Percentiles rank a stretch among this genome's conserved stretches.
phyloP scores from a whole-genome alignment of 257 asterid species.

The Solanum appendiculatum region DNA sequence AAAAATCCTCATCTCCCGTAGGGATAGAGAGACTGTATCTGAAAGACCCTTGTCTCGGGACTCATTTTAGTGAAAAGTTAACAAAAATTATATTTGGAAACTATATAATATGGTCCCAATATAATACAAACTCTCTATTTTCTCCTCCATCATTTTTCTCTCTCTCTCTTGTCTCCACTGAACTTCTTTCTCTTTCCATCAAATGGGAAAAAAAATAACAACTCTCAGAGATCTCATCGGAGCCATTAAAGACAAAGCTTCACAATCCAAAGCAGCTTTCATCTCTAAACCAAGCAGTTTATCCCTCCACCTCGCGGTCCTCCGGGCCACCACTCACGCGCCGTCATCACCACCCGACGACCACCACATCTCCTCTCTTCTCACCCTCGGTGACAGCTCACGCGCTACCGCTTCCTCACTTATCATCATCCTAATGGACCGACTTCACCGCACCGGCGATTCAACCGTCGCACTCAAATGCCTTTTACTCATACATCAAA shows the following conservation, averaged over 20 bases:
- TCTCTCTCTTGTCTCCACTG: neutral
- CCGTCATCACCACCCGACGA: constrained; percentile 40
- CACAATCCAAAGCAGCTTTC: constrained; percentile 45
- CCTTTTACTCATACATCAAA: constrained; percentile 51
- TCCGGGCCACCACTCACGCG: constrained; percentile 68
- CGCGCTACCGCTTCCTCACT: constrained; percentile 70
- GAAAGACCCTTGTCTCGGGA: no score
- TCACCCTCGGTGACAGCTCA: constrained; percentile 54
- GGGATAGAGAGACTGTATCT: no score
- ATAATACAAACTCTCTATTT: neutral
- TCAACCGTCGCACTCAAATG: constrained; percentile 67
- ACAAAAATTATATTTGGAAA: neutral
- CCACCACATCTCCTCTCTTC: constrained; percentile 42
- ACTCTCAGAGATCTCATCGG: constrained; percentile 31
- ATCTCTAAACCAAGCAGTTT: constrained; percentile 25
- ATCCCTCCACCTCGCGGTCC: constrained; percentile 56
- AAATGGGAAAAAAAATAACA: constrained; percentile 13
- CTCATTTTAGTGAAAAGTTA: neutral
- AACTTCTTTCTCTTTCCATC: neutral
- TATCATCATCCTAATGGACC: constrained; percentile 60
- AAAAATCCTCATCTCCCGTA: no score
- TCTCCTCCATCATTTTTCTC: neutral
- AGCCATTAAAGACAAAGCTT: constrained; percentile 40
- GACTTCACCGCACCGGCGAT: constrained; percentile 64
- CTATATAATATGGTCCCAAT: neutral